Evolutionary conservation across 2,329 filamentous ascomycete genomes (phyloP), one percentile per base, ranked within the genome.

Genomic region (Colletotrichum sidae): DNA sequence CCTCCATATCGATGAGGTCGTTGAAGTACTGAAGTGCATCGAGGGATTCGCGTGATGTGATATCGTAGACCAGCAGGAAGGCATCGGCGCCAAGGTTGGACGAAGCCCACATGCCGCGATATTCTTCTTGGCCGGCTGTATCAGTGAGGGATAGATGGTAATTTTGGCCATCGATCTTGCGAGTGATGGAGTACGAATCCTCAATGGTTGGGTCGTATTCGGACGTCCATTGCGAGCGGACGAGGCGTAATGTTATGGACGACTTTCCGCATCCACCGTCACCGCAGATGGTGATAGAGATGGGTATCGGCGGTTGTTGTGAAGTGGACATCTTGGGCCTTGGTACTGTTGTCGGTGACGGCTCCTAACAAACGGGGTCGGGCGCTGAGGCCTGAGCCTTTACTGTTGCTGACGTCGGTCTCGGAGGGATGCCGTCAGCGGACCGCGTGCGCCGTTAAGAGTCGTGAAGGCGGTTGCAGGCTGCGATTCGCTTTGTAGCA

Each of bases 41-140:
- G 69, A 96, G 86, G 46, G 88, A 91, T 72, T 87, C 83, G 64
- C 79, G 76, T 47, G 86, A 87, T 1, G 92, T 96, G 78, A 96
- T 95, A 80, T 96, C 92, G 85, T 96, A 96, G 71, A 96, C 92
- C 72, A 96, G 86, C 25, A 96, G 84, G 80, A 95, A 96, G 68
- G 92, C 92, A 75, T 96, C 92, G 67, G 91, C 90, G 74, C 88
- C 86, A 13, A 95, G 86, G 76, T 94, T 95, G 33, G 89, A 90
- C 39, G 88, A 85, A 1, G 91, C 92, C 92, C 92, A 96, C 83
- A 96, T 92, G 71, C 91, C 90, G 70, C 92, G 90, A 81, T 96
- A 96, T 80, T 96, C 92, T 79, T 96, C 92, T 77, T 96, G 92
- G n/a, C 92, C 92, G 34, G 92, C 92, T 1, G 92, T 95, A 81